Percentiles rank a stretch among this genome's conserved stretches.
Conservation (phyloP, 805 yeast genomes). For the Teunomyces barrocoloradensis region DNA sequence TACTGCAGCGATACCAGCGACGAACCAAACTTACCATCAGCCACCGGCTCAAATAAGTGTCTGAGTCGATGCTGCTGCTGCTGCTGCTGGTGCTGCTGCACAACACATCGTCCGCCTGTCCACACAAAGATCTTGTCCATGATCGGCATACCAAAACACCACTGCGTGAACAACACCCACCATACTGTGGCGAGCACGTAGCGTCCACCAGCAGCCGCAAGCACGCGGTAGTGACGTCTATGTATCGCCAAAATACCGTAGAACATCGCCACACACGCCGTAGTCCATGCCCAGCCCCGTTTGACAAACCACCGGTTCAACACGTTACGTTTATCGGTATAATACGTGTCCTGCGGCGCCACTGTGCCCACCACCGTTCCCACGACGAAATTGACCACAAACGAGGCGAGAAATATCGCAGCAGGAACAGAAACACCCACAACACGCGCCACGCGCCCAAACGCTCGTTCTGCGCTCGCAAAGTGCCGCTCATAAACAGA, state of each 20-base stretch:
- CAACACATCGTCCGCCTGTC: constrained; percentile 80
- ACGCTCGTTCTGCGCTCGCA: not conserved
- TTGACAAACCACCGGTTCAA: constrained; percentile 78
- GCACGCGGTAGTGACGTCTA: not conserved
- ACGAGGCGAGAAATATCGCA: constrained; percentile 29
- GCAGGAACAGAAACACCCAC: constrained; percentile 21
- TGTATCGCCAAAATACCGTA: constrained; percentile 15
- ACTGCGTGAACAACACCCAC: constrained; percentile 88
- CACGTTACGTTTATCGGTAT: constrained; percentile 63
- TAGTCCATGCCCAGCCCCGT: constrained; percentile 92
- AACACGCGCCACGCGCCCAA: not conserved
- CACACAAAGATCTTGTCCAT: constrained; percentile 80
- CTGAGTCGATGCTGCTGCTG: not conserved
- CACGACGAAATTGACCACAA: constrained; percentile 39
- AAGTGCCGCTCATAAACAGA: constrained; percentile 10
- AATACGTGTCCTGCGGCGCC: constrained; percentile 49
- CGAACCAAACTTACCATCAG: not conserved
- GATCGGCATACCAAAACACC: constrained; percentile 79
- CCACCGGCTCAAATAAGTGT: constrained; percentile 12
- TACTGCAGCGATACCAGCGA: constrained; percentile 26
- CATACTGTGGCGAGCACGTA: constrained; percentile 61
- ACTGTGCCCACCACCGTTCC: constrained; percentile 51
- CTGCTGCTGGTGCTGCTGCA: not conserved
- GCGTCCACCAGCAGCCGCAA: constrained; percentile 29
- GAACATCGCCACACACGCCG: constrained; percentile 26